Evolutionary conservation across 441 rosid species (phyloP).

Genomic region (Viola pubescens): DNA sequence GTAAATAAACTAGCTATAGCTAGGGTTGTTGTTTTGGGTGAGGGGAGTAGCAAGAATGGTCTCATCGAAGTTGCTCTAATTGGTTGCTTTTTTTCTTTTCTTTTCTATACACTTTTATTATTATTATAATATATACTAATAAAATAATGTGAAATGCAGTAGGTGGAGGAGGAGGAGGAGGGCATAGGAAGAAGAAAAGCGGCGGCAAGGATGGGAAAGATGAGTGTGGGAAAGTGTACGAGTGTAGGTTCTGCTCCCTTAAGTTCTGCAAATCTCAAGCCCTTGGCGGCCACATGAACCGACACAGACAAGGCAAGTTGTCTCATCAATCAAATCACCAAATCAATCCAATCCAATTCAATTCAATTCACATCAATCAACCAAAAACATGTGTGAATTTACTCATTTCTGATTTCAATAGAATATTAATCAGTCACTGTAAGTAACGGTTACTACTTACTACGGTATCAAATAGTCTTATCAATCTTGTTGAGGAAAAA

Average conservation of each 20-base stretch:
- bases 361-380: background rate
- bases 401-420: too few species aligned
- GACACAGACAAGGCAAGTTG: constrained; percentile 90
- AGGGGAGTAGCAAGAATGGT: constrained; percentile 17
- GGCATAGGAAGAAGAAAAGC: constrained; percentile 51
- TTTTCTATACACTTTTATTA: background rate
- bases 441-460: background rate
- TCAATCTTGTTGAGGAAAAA: constrained; percentile 33
- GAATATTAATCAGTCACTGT: too few species aligned
- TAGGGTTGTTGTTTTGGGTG: constrained; percentile 30
- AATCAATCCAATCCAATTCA: background rate
- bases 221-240: constrained; percentile 76
- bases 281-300: constrained; percentile 99
- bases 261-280: constrained; percentile 99
- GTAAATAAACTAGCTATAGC: constrained; percentile 4
- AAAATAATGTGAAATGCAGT: too few species aligned
- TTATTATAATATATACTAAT: too few species aligned
- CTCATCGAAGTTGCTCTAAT: constrained; percentile 33
- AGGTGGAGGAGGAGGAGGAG: constrained; percentile 14
- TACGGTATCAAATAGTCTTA: constrained; percentile 22
- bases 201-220: constrained; percentile 74
- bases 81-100: constrained; percentile 14
- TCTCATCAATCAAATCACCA: constrained; percentile 5
- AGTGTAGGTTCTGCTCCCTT: constrained; percentile 99
- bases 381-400: background rate